Percentiles rank a stretch among this genome's conserved stretches.
Evolutionary conservation across 2,329 filamentous ascomycete species (phyloP).

Genomic region (Hymenoscyphus linearis): DNA sequence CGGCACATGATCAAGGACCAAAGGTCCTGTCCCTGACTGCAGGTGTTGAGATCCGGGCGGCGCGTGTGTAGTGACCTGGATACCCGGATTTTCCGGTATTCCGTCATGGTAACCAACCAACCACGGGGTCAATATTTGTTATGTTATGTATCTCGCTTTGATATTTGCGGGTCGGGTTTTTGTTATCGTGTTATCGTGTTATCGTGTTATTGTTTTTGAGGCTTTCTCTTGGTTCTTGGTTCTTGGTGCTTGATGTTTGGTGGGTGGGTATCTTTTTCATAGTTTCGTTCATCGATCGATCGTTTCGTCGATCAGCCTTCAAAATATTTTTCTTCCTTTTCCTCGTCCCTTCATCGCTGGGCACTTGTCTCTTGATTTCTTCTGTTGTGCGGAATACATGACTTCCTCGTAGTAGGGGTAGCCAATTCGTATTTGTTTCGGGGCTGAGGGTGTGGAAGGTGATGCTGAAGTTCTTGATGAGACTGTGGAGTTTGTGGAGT

Average conservation of each 20-base stretch:
- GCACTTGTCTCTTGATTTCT: not conserved
- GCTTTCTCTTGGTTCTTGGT: not conserved
- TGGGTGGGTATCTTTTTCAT: not conserved
- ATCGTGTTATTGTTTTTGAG: too few relatives aligned
- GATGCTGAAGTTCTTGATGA: not conserved
- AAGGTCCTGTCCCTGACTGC: not conserved
- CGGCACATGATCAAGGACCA: not conserved
- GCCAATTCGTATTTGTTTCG: conserved; percentile 2
- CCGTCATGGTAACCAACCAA: not conserved
- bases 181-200: not conserved
- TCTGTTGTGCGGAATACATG: not conserved
- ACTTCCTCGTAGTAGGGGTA: conserved; percentile 7
- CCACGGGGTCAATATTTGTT: not conserved
- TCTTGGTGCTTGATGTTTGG: not conserved
- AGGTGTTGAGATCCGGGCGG: not conserved
- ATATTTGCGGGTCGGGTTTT: not conserved
- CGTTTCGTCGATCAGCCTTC: not conserved
- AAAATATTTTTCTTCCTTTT: not conserved
- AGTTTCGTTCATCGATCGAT: not conserved
- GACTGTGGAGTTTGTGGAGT: not conserved
- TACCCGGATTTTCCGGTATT: not conserved
- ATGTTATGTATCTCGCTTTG: not conserved
- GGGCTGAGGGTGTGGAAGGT: not conserved
- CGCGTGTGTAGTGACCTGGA: not conserved
- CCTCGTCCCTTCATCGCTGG: not conserved